Evolutionary conservation across 139 green algal genomes (phyloP).

Genomic region (Volvox africanus): DNA sequence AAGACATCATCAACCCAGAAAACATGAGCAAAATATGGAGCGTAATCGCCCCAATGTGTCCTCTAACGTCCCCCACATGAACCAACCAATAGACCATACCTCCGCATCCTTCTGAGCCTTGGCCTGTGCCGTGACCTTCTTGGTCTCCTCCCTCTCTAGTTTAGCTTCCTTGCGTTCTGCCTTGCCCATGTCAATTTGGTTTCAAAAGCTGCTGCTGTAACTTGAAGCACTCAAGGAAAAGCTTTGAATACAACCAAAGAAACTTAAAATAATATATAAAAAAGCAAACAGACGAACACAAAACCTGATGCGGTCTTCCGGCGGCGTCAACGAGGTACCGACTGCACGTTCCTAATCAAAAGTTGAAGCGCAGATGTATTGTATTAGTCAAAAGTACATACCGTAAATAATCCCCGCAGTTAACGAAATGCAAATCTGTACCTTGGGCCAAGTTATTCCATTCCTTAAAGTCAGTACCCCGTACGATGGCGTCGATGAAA

Average conservation of each 20-base stretch:
- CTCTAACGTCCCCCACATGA: neutral
- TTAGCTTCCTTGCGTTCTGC: slow-evolving; percentile 56
- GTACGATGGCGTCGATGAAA: too few relatives aligned
- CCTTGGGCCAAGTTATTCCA: too few relatives aligned
- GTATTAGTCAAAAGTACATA: too few relatives aligned
- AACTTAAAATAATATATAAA: neutral
- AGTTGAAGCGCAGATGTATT: too few relatives aligned
- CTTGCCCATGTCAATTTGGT: slow-evolving; percentile 45
- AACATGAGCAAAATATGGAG: too few relatives aligned
- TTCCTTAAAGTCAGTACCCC: too few relatives aligned
- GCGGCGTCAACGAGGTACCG: neutral
- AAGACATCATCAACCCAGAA: too few relatives aligned
- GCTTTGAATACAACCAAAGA: neutral
- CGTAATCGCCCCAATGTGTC: too few relatives aligned
- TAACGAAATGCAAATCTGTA: too few relatives aligned
- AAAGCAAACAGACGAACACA: neutral
- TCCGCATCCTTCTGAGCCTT: slow-evolving; percentile 58
- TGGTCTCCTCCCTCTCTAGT: slow-evolving; percentile 54
- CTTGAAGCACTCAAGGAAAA: too few relatives aligned
- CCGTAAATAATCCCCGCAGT: too few relatives aligned
- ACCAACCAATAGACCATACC: slow-evolving; percentile 6
- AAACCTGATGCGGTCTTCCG: neutral
- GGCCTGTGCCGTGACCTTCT: slow-evolving; percentile 51
- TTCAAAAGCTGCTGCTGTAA: neutral
- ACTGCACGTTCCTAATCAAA: neutral